Percentiles rank a stretch among this genome's conserved stretches.
phyloP scores from a whole-genome alignment of 2,329 filamentous ascomycete genomes.

The Trichoderma arundinaceum region DNA sequence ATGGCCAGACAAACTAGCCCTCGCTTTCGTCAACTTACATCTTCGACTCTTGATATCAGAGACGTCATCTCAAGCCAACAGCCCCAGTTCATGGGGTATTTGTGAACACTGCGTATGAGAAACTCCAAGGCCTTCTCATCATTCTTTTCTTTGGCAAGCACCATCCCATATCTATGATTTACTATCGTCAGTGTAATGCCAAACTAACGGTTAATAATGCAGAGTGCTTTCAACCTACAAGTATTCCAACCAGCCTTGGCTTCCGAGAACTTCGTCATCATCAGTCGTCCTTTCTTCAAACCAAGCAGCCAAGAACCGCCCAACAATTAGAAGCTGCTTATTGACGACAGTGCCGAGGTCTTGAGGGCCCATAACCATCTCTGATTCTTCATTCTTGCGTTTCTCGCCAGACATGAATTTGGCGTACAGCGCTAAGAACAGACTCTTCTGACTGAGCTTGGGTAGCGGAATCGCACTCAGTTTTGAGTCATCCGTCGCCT shows the following conservation, averaged over 20 bases:
- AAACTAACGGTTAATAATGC: neutral
- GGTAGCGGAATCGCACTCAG: constrained; percentile 49
- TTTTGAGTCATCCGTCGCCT: constrained; percentile 36
- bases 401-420: constrained; percentile 95
- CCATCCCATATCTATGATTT: constrained; percentile 74
- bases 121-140: constrained; percentile 83
- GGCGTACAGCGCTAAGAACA: constrained; percentile 91
- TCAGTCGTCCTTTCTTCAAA: constrained; percentile 69
- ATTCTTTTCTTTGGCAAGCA: constrained; percentile 89
- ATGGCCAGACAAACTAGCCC: constrained; percentile 31
- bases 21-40: constrained; percentile 61
- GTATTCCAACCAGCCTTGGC: constrained; percentile 94
- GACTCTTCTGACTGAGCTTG: constrained; percentile 81
- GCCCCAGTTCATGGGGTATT: constrained; percentile 95
- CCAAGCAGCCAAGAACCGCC: constrained; percentile 79
- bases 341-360: constrained; percentile 86
- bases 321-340: constrained; percentile 79
- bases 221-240: constrained; percentile 51
- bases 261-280: constrained; percentile 63
- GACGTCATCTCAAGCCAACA: constrained; percentile 93
- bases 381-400: constrained; percentile 91
- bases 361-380: constrained; percentile 94
- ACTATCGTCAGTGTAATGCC: neutral
- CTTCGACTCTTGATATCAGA: constrained; percentile 78
- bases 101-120: constrained; percentile 84